These are phyloP conservation scores for Knufia fluminis DNA, from an alignment of 2,329 filamentous ascomycete genomes.

Conservation along the genomic window DNA sequence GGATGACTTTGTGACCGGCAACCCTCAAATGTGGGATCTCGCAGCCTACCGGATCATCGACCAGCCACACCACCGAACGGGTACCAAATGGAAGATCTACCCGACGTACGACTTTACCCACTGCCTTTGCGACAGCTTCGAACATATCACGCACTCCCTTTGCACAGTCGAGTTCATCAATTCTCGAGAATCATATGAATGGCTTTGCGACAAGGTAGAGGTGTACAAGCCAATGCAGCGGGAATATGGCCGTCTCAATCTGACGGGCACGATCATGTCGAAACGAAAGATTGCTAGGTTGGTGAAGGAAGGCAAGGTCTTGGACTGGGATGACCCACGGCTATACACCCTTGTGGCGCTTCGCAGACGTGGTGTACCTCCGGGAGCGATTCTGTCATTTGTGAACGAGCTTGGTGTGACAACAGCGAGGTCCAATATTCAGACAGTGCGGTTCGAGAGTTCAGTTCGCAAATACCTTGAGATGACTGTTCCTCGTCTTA, in stretches of 20 bases:
- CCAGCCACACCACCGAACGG: slow-evolving; percentile 65
- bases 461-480: slow-evolving; percentile 80
- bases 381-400: slow-evolving; percentile 79
- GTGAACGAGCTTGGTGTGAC: slow-evolving; percentile 88
- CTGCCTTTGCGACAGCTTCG: slow-evolving; percentile 85
- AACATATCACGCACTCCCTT: slow-evolving; percentile 81
- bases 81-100: slow-evolving; percentile 80
- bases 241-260: slow-evolving; percentile 67
- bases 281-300: slow-evolving; percentile 77
- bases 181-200: slow-evolving; percentile 81
- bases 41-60: slow-evolving; percentile 80
- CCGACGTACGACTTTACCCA: slow-evolving; percentile 91
- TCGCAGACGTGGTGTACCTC: slow-evolving; percentile 74
- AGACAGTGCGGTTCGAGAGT: slow-evolving; percentile 75
- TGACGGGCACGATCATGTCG: slow-evolving; percentile 75
- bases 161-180: slow-evolving; percentile 91
- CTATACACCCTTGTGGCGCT: slow-evolving; percentile 81
- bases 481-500: slow-evolving; percentile 74
- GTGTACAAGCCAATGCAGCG: slow-evolving; percentile 91
- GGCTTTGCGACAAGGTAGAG: slow-evolving; percentile 69
- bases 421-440: slow-evolving; percentile 68
- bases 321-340: slow-evolving; percentile 84
- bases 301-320: slow-evolving; percentile 67
- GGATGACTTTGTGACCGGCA: slow-evolving; percentile 66
- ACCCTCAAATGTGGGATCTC: slow-evolving; percentile 95